Conservation (phyloP, 164 flowering plant species). For the Vitis cinerea region DNA sequence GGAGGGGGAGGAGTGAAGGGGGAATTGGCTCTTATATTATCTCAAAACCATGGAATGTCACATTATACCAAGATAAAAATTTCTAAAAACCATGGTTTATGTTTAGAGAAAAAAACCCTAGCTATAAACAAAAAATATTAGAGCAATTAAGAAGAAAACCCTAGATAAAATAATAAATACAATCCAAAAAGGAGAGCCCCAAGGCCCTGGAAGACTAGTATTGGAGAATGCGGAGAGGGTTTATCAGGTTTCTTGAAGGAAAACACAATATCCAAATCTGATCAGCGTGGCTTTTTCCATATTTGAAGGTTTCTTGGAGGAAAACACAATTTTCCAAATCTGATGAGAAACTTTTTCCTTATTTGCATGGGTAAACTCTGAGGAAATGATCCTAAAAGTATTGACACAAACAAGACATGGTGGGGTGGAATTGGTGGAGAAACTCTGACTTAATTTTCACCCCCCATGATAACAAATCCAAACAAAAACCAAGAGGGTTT, state of each 20-base stretch:
- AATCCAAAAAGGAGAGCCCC: too few species aligned
- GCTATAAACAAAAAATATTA: too few species aligned
- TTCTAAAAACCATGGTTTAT: too few species aligned
- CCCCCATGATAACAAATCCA: constrained; percentile 28
- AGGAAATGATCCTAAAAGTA: constrained; percentile 19
- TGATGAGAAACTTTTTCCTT: constrained; percentile 25
- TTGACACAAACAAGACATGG: constrained; percentile 39
- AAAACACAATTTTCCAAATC: constrained; percentile 28
- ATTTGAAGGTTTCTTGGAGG: constrained; percentile 39
- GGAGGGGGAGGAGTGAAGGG: too few species aligned
- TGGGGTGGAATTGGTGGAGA: neutral
- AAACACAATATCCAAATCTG: constrained; percentile 24
- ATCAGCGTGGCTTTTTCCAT: constrained; percentile 5
- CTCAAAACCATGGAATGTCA: too few species aligned
- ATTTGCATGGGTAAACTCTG: neutral
- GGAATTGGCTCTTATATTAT: too few species aligned
- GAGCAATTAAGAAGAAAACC: too few species aligned
- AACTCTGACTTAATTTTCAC: constrained; percentile 22
- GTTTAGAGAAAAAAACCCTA: too few species aligned
- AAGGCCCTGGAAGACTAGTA: neutral
- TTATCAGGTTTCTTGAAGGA: constrained; percentile 22
- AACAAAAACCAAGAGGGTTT: constrained; percentile 24
- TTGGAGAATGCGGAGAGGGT: neutral
- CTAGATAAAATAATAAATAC: too few species aligned
- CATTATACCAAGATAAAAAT: too few species aligned